Percentiles rank a stretch among this genome's conserved stretches.
Conservation (phyloP, 2,329 filamentous ascomycete genomes). For the Trichoderma semiorbis region DNA sequence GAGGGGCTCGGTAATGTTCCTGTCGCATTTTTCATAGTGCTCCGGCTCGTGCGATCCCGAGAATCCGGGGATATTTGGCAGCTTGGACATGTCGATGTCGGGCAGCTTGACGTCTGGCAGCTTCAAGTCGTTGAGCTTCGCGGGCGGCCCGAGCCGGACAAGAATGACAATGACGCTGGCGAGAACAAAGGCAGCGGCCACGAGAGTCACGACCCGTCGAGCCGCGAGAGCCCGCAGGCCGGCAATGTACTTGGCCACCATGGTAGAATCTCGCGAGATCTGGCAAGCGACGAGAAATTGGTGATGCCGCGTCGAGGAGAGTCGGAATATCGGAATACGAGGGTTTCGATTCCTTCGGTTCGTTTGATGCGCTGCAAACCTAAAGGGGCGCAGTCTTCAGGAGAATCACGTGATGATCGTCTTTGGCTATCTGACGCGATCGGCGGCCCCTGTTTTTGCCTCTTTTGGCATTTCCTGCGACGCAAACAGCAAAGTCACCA, state of each 20-base stretch:
- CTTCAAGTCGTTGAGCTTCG: slow-evolving; percentile 3
- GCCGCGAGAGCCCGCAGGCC: slow-evolving; percentile 13
- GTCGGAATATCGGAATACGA: neutral
- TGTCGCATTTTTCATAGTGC: slow-evolving; percentile 2
- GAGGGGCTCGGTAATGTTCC: slow-evolving; percentile 11
- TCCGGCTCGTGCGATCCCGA: neutral
- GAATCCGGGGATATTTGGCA: neutral
- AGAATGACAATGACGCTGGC: slow-evolving; percentile 16
- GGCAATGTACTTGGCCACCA: slow-evolving; percentile 18
- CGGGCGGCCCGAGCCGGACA: slow-evolving; percentile 4
- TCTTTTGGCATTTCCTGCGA: neutral
- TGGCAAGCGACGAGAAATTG: slow-evolving; percentile 5
- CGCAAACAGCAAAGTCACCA: neutral
- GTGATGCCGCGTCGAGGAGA: neutral
- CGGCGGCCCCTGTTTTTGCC: slow-evolving; percentile 1
- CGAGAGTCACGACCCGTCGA: slow-evolving; percentile 10
- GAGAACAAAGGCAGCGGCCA: slow-evolving; percentile 11
- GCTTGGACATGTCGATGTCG: slow-evolving; percentile 16
- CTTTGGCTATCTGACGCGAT: slow-evolving; percentile 1
- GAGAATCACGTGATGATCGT: slow-evolving; percentile 4
- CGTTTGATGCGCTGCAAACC: neutral
- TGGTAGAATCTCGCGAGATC: neutral
- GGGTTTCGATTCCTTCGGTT: neutral
- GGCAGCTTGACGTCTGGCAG: slow-evolving; percentile 9
- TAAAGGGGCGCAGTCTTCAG: slow-evolving; percentile 1